Evolutionary conservation across 208 protist species (phyloP), one percentile per base, ranked within the genome.

Genomic region (Novymonas esmeraldas): DNA sequence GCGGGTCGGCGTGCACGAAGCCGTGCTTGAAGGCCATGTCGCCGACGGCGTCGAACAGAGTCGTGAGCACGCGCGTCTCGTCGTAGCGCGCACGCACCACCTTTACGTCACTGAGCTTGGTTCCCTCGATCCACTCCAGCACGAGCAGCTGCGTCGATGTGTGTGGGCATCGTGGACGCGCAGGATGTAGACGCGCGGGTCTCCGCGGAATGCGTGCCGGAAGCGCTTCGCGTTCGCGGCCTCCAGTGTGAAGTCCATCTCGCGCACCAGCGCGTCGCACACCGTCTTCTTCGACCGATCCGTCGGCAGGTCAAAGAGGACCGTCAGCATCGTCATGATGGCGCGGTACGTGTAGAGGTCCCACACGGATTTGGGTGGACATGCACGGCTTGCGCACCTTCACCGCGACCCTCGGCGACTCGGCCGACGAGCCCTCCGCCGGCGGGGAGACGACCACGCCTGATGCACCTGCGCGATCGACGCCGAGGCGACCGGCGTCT

Each of bases 381-480:
- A 98, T 86, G 34, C 82, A 73, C 29, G 90, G 91, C 72, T 97
- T 95, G 26, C 94, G 95, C 46, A 98, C 94, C 79, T 99, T 99
- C 20, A 99, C 95, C 3, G 95, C 97, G 7, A 99, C 95, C 46
- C 48, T 54, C 54, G 42, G 41, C 34, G 50, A 56, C 34, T 73
- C 63, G 2, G 70, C 26, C 3, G 65, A 68, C 10, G 65, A 77
- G 28, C 51, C 44, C 34, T 67, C 62, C 14, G 20, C 50, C 22
- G 66, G 46, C 4, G 64, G 64, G 2, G 75, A 73, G 38, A 97
- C n/a, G n/a, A 51, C 70, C 78, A 68, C 26, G 90, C 92, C 5
- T 76, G 73, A 66, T 97, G 91, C 22, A 98, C 95, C 79, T 99
- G 97, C 28, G 98, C 98, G 34, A 99, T 88, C 20, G 95, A 98